Conservation (phyloP, 305 asterid species). For the Fraxinus xanthoxyloides region DNA sequence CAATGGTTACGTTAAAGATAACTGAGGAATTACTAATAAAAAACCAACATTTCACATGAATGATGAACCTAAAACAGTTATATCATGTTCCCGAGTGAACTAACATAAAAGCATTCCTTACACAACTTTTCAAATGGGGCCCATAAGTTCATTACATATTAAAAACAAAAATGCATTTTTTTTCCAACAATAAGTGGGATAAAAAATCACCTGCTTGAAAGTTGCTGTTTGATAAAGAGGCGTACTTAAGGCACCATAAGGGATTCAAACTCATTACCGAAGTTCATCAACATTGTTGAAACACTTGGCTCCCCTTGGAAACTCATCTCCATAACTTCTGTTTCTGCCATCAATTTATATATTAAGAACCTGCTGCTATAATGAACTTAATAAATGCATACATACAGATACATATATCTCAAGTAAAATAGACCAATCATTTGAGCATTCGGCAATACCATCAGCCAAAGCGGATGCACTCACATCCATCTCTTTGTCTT, state of each 20-base stretch:
- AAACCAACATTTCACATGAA: background rate
- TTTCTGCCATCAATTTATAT: constrained; percentile 31
- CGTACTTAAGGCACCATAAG: constrained; percentile 75
- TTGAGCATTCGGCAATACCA: constrained; percentile 38
- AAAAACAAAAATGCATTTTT: background rate
- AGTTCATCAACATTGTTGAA: constrained; percentile 81
- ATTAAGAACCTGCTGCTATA: background rate
- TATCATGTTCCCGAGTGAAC: background rate
- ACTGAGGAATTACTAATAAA: background rate
- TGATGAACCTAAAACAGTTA: background rate
- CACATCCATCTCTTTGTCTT: constrained; percentile 56
- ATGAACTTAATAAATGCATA: background rate
- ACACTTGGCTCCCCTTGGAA: constrained; percentile 53
- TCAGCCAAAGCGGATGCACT: constrained; percentile 49
- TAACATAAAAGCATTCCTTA: background rate
- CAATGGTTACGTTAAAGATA: background rate
- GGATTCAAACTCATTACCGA: constrained; percentile 82
- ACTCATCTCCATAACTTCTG: constrained; percentile 28
- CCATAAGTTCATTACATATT: background rate
- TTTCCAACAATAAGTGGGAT: background rate
- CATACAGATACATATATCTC: background rate
- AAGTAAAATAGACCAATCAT: constrained; percentile 28
- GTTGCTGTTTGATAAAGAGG: constrained; percentile 98
- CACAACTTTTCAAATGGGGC: background rate
- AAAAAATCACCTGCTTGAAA: constrained; percentile 77